These are phyloP conservation scores for Magnaporthiopsis rhizophila DNA, from an alignment of 2,329 filamentous ascomycete genomes.

Conservation along the genomic window DNA sequence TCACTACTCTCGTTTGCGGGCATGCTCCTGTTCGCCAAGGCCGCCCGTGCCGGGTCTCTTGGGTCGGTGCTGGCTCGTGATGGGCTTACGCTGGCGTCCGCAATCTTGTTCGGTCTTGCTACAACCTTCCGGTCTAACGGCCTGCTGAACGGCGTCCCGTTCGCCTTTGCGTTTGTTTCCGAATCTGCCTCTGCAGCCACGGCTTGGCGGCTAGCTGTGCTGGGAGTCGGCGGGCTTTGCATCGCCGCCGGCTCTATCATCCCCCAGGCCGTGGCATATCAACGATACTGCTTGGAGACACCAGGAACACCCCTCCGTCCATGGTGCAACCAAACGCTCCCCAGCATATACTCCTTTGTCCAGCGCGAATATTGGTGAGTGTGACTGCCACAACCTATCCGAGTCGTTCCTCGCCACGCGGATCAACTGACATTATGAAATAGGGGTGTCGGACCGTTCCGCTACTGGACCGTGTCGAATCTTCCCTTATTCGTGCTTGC, in stretches of 20 bases:
- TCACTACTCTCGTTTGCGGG: conserved; percentile 70
- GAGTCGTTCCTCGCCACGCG: neutral
- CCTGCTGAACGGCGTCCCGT: conserved; percentile 69
- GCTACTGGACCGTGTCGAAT: conserved; percentile 85
- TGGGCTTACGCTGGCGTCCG: conserved; percentile 50
- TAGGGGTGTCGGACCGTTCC: conserved; percentile 81
- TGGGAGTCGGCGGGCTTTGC: conserved; percentile 58
- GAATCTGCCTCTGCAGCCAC: conserved; percentile 28
- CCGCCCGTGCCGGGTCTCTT: conserved; percentile 9
- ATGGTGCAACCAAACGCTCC: conserved; percentile 69
- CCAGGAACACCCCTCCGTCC: conserved; percentile 22
- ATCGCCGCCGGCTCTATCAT: conserved; percentile 59
- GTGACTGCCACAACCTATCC: no score
- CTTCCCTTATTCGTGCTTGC: conserved; percentile 82
- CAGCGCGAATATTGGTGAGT: conserved; percentile 83
- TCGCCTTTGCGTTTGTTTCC: conserved; percentile 53
- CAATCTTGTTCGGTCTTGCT: conserved; percentile 62
- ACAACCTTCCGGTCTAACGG: conserved; percentile 79
- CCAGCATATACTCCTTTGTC: conserved; percentile 88
- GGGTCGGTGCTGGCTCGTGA: conserved; percentile 28
- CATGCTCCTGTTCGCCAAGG: conserved; percentile 56
- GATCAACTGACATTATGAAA: neutral
- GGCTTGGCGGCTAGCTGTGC: conserved; percentile 45
- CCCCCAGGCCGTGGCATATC: conserved; percentile 71
- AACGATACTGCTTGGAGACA: conserved; percentile 52